Evolutionary conservation across 1,284 basidiomycete species (phyloP), one percentile per base, ranked within the genome.

Genomic region (Waitea zeae): DNA sequence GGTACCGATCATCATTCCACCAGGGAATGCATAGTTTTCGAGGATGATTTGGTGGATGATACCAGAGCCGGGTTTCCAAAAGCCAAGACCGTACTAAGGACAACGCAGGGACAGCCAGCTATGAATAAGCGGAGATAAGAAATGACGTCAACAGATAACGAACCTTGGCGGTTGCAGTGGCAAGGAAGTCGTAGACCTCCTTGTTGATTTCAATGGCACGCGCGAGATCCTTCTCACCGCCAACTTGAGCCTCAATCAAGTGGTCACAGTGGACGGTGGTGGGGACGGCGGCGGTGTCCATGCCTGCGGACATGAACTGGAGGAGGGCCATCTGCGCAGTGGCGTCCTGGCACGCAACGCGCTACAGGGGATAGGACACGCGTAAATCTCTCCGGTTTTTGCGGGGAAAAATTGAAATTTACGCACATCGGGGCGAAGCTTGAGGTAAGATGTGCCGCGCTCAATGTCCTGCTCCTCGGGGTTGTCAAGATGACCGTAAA

Each of bases 261-360:
- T 99, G 93, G 65, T 99, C 93, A 57, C 95, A 98, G 69, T 96
- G 89, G 38, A 96, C 88, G 42, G 93, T 96, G 44, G 93, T 92
- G 32, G 95, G 93, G 45, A 97, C 92, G 38, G 93, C 90, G 33
- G 87, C 88, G 36, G 89, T 92, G 56, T 90, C 88, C 67, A 99
- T 90, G 47, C 93, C 93, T 17, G 95, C 92, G 34, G 93, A 96
- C 95, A 99, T 98, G 75, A 99, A 99, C 67, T 99, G 93, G 46
- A 99, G 74, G 41, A 98, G 74, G 27, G 95, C 95, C 95, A 99
- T 99, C 81, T 97, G 84, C 37, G 90, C 90, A 36, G 90, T 95
- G 44, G 90, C 90, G 73, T 98, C 95, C 68, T 98, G 95, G 68
- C 93, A 98, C 38, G 95, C 93, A 46, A 99, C 95, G 51, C 95